phyloP scores from a whole-genome alignment of 1,139 yeast genomes.

The Wickerhamomyces sp. region DNA sequence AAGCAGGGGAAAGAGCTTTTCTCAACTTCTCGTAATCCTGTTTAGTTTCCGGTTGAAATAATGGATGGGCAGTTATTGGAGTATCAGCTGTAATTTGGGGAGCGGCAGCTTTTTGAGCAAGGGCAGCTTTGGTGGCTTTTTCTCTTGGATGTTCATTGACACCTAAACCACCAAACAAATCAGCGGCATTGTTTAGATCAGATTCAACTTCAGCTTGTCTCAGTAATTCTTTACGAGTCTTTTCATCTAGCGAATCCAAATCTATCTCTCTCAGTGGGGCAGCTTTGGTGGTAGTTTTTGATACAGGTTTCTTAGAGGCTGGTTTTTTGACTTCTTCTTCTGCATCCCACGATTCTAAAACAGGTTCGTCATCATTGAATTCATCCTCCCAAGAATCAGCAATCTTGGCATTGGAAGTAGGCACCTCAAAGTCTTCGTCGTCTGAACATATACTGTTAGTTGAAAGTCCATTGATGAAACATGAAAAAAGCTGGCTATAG shows the following conservation, averaged over 20 bases:
- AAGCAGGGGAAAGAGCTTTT: constrained; percentile 66
- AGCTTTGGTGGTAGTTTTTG: constrained; percentile 32
- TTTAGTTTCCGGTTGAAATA: constrained; percentile 77
- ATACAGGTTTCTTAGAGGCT: constrained; percentile 34
- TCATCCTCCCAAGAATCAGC: constrained; percentile 84
- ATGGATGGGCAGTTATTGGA: constrained; percentile 67
- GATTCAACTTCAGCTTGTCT: constrained; percentile 76
- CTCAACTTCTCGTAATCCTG: constrained; percentile 80
- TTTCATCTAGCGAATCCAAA: constrained; percentile 60
- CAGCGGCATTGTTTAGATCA: constrained; percentile 90
- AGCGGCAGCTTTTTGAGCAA: constrained; percentile 31
- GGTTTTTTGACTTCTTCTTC: constrained; percentile 39
- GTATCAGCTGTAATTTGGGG: constrained; percentile 52
- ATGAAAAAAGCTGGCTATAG: background rate
- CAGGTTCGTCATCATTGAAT: constrained; percentile 56
- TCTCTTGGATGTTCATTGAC: constrained; percentile 77
- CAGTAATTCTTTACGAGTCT: constrained; percentile 65
- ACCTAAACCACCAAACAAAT: constrained; percentile 79
- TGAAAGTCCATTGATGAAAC: background rate
- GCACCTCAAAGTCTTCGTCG: constrained; percentile 86
- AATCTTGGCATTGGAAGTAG: constrained; percentile 46
- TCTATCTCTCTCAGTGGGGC: constrained; percentile 35
- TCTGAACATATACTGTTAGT: constrained; percentile 32
- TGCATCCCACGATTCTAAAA: constrained; percentile 87
- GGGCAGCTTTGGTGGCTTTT: constrained; percentile 45